Evolutionary conservation across 257 asterid species (phyloP).

Genomic region (Parsonsia alboflavescens): DNA sequence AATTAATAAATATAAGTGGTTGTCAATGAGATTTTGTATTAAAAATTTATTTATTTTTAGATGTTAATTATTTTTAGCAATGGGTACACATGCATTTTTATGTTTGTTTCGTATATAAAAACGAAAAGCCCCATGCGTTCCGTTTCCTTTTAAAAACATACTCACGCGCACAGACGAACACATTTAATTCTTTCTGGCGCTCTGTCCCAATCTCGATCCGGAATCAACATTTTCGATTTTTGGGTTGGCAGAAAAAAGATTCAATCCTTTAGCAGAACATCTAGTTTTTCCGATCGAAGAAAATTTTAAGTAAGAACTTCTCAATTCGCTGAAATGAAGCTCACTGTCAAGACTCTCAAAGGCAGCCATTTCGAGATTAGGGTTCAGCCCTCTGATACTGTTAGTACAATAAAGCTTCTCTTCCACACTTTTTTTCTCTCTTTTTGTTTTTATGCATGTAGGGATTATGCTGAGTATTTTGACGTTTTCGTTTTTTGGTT

Average conservation of each 20-base stretch:
- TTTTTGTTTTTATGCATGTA: not conserved
- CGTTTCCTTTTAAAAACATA: not conserved
- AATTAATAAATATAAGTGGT: too few species aligned
- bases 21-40: too few species aligned
- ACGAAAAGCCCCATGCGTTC: not conserved
- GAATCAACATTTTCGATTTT: conserved; percentile 1
- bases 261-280: not conserved
- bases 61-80: too few species aligned
- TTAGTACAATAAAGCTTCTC: conserved; percentile 22
- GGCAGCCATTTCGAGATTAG: conserved; percentile 83
- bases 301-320: not conserved
- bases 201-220: not conserved
- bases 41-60: too few species aligned
- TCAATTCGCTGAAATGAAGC: conserved; percentile 59
- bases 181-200: conserved; percentile 17
- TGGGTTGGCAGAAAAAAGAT: conserved; percentile 4
- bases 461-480: not conserved
- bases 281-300: not conserved
- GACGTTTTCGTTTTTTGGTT: not conserved
- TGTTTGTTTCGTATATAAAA: not conserved
- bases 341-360: conserved; percentile 89
- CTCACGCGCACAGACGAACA: not conserved
- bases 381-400: conserved; percentile 77
- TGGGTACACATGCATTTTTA: too few species aligned
- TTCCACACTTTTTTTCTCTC: not conserved